Base-by-base conservation (phyloP, 2,329 filamentous ascomycete genomes). In the Salinomyces thailandicus region DNA sequence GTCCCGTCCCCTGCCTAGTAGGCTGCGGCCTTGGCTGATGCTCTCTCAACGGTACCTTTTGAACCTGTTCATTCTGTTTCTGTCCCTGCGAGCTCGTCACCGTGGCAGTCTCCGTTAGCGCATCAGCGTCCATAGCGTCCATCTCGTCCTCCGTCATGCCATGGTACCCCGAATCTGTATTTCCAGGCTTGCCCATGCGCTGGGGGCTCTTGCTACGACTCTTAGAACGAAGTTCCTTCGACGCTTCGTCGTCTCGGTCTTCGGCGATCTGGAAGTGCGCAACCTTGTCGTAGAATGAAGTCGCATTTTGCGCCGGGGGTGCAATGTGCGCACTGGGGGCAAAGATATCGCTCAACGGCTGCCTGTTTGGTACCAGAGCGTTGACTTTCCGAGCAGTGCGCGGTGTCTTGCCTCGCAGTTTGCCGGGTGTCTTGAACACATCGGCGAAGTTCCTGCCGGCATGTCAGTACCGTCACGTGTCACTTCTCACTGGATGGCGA, bases 341-440 rank as follows among this genome's bases (percentile, higher is more conserved):
- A 39, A 69, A 63, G 12, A 71, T 62, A 45, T 67, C 66, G 20
- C 63, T 65, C 9, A 71, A 58, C 35, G 68, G 68, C 62, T 69
- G 52, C 27, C 82, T 73, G 19, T 68, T 60, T 8, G 22, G 22
- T 9, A 8, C 22, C 17, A 62, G 59, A 7, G 65, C 62, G 50
- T 72, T 69, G 33, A 61, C 62, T 56, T 81, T 86, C 38, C 77
- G 73, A 20, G 66, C 67, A 13, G 82, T 85, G 43, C 80, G 73
- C 28, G 84, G 83, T 18, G 83, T 89, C 64, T 85, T 87, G 37
- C 80, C 83, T 46, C 83, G 78, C 57, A 91, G 63, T 57, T 85
- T 89, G 38, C 83, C 83, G 3, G 85, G 85, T 24, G 85, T 91
- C 58, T 96, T 98, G 68, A 96, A 95, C n/a, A 93, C 79, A 52